Conservation (phyloP, 139 green algal genomes). For the Diplosphaera chodatii region DNA sequence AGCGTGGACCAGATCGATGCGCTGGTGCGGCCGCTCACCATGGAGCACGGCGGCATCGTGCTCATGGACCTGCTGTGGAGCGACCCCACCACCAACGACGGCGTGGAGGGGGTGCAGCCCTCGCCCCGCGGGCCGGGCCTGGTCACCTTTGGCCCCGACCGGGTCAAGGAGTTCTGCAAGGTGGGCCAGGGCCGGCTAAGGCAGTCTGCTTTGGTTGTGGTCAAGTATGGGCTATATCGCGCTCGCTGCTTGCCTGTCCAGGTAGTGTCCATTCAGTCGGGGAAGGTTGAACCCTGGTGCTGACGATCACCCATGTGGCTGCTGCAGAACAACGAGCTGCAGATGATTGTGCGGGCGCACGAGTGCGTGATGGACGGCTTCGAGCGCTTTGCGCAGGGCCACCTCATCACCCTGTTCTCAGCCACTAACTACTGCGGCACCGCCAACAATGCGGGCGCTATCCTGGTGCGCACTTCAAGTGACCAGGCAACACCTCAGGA, state of each 20-base stretch:
- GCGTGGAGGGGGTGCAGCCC: slow-evolving; percentile 88
- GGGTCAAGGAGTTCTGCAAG: slow-evolving; percentile 97
- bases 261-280: too few species aligned
- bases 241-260: too few species aligned
- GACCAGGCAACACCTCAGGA: too few species aligned
- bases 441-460: slow-evolving; percentile 93
- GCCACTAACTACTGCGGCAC: slow-evolving; percentile 99
- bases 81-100: slow-evolving; percentile 97
- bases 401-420: slow-evolving; percentile 96
- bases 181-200: slow-evolving; percentile 16
- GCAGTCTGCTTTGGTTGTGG: too few species aligned
- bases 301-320: too few species aligned
- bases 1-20: slow-evolving; percentile 83
- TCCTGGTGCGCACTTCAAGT: too few species aligned
- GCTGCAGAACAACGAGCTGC: slow-evolving; percentile 81
- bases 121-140: slow-evolving; percentile 85
- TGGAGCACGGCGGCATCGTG: slow-evolving; percentile 87
- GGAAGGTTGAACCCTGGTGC: too few species aligned
- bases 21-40: slow-evolving; percentile 87
- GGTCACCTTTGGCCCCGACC: slow-evolving; percentile 96
- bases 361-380: slow-evolving; percentile 99
- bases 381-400: slow-evolving; percentile 94
- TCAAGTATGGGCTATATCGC: too few species aligned
- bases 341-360: slow-evolving; percentile 98
- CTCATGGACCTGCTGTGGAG: slow-evolving; percentile 98